Evolutionary conservation across 768 basidiomycete genomes (phyloP), one percentile per base, ranked within the genome.

Genomic region (Lactarius hengduanensis): DNA sequence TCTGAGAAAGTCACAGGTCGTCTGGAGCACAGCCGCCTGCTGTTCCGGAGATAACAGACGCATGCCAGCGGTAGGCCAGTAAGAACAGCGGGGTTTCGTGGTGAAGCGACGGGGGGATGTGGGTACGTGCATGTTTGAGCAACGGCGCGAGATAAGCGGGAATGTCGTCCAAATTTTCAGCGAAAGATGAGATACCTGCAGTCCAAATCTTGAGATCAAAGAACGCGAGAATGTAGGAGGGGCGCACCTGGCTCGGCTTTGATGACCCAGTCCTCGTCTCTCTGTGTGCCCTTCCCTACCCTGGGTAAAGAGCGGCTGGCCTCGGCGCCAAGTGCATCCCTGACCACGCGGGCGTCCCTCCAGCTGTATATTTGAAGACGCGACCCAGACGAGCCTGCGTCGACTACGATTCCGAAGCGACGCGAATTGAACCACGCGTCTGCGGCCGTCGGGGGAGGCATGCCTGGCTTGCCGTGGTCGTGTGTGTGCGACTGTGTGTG

Each of bases 321-420:
- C 20, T 80, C 76, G 28, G 80, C 78, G 63, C 80, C 80, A 58
- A 83, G 80, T 65, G 85, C 81, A 63, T 84, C 80, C 20, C 83
- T 80, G 54, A 87, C 80, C 9, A 81, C 75, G 64, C 85, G 82
- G 26, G 96, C 90, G 75, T 98, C 90, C 69, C 84, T 84, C 97
- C 96, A 99, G 76, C 92, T 94, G 79, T 99, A 98, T 71, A 98
- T 94, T 76, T 98, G 96, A 41, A 98, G 80, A 62, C 97, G 82
- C 5, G 96, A 98, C 34, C 97, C 97, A 28, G 95, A 98, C 75
- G 95, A 97, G 67, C 97, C 97, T 74, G 97, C 97, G 81, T 99
- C 97, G 77, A 99, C 93, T 69, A 98, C 95, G 66, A 98, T 84
- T 66, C 93, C 94, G 77, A 94, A 96, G 72, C 89, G 87, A 71